Evolutionary conservation across 1,284 basidiomycete genomes (phyloP), one percentile per base, ranked within the genome.

Genomic region (Fomitopsis palustris): DNA sequence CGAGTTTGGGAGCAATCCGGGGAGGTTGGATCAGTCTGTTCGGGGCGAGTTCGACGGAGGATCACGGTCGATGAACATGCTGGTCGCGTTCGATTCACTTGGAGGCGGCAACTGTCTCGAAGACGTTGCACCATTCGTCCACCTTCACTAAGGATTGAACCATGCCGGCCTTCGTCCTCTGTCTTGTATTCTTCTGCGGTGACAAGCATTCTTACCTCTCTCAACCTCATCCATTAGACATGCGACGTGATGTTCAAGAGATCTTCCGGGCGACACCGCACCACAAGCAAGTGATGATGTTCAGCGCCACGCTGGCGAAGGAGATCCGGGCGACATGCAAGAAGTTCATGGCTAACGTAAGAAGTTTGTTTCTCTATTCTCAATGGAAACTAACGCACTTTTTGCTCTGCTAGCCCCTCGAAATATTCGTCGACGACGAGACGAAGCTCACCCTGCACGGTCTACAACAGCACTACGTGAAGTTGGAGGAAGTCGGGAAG

Each of bases 271-370:
- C 95, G 17, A 99, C 97, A n/a, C 97, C 97, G 59, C 96, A 98
- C 78, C 95, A 98, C 86, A 99, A 99, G 83, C 97, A 99, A 83
- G 97, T 99, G 65, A 99, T 99, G 97, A 99, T 99, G 97, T 99
- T 99, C 83, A 96, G 94, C 69, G 97, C 97, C 51, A 99, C 97
- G 0, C 80, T 99, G 62, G 88, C 95, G 59, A 99, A 99, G 82
- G 97, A 99, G 65, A 96, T 99, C 62, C 86, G 97, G 59, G 85
- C 90, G 7, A 98, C 96, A 0, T 99, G 97, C 86, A 99, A 99
- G 81, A 99, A 99, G 77, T 99, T 99, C 76, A 99, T 99, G 97
- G 93, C 95, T 58, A 98, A 95, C 75, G 96, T 98, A 70, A 68
- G 93, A 83, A 14, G 55, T 19, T 52, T 42, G 7, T 43, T 27